Evolutionary conservation across 352 stramenopile genomes (phyloP).

Genomic region (Aphanomyces astaci): DNA sequence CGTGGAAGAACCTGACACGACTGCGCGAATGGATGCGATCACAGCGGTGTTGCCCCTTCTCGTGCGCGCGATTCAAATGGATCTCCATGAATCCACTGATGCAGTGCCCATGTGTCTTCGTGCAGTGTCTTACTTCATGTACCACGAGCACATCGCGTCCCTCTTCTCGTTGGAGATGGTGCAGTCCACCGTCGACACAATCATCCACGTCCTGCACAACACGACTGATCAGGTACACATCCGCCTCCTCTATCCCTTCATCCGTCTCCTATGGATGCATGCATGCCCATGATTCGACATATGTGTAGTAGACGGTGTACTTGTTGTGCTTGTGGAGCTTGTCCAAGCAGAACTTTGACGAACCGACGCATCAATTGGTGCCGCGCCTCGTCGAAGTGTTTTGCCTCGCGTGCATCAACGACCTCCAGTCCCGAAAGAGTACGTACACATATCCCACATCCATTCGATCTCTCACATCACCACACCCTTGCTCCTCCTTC

Average conservation of each 20-base stretch:
- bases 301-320: slow-evolving; percentile 17
- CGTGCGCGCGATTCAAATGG: not conserved
- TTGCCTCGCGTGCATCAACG: slow-evolving; percentile 10
- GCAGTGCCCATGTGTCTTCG: slow-evolving; percentile 7
- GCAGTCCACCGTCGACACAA: not conserved
- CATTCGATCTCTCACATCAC: no score
- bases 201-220: slow-evolving; percentile 11
- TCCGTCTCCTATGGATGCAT: not conserved
- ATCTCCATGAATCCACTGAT: not conserved
- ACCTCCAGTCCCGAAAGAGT: slow-evolving; percentile 16
- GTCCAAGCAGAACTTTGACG: slow-evolving; percentile 20
- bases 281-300: not conserved
- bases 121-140: slow-evolving; percentile 19
- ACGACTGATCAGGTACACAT: slow-evolving; percentile 19
- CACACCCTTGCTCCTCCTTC: no score
- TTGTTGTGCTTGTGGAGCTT: slow-evolving; percentile 12
- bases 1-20: slow-evolving; percentile 17
- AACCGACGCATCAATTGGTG: slow-evolving; percentile 5
- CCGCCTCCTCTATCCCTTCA: not conserved
- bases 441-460: slow-evolving; percentile 9
- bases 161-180: not conserved
- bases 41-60: not conserved
- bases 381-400: slow-evolving; percentile 16
- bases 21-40: not conserved
- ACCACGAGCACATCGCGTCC: slow-evolving; percentile 15